Base-by-base conservation (phyloP, 768 basidiomycete genomes). In the Boletus rufocinnamomeus region DNA sequence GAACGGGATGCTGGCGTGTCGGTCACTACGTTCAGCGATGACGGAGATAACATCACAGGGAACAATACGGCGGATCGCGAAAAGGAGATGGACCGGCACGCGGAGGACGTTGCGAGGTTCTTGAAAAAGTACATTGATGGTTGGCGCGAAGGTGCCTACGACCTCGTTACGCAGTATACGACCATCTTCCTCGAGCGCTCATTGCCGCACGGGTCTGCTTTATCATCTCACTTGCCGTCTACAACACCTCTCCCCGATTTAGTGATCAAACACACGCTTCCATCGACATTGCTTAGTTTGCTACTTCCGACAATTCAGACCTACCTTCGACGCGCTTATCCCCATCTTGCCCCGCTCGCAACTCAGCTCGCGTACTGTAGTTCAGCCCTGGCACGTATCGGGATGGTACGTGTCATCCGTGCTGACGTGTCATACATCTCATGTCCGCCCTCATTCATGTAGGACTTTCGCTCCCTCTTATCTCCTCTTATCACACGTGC, bases 361-460 rank as follows among this genome's bases (percentile, higher is more conserved):
- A 96, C 95, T 0, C 96, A 98, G 66, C 82, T 98, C 46, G 89
- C 91, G 14, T 98, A 98, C 73, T 97, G 95, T 70, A 87, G 94
- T 9, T 85, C 87, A 19, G 94, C 95, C 1, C 97, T 97, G 67
- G 82, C 92, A 0, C 85, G 95, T n/a, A 82, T 96, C 17, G 96
- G 96, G 0, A 80, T 96, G 65, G 95, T 73, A 43, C 10, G 73
- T 63, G 46, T 28, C 43, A 19, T 25, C 19, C 46, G n/a, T 52
- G 30, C 27, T 21, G 30, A 35, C 34, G 16, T 17, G 3, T 41
- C 17, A 17, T n/a, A 34, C 34, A 25, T 23, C 8, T 60, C 59
- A 45, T 30, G 11, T 48, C 19, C 34, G 54, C 28, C 30, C 21
- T 45, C 34, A 25, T 49, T 63, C 25, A 27, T 27, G 6, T 34